Percentiles rank a stretch among this genome's conserved stretches.
These are phyloP conservation scores for Solanum tacnaense DNA, from an alignment of 257 asterid genomes.

Conservation along the genomic window DNA sequence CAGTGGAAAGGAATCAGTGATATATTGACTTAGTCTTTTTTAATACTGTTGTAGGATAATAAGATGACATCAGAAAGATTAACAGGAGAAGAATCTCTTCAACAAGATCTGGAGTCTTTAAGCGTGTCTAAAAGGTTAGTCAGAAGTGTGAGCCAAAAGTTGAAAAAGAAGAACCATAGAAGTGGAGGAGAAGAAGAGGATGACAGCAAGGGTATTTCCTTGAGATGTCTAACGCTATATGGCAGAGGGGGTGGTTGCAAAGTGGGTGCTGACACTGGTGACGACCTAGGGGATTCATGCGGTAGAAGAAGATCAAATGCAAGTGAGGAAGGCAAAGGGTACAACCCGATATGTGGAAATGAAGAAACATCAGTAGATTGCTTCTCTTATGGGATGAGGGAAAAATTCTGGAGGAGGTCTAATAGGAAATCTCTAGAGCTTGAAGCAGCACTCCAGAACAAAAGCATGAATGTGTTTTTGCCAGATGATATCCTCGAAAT, in stretches of 20 bases:
- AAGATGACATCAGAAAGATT: slow-evolving; percentile 34
- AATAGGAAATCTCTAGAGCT: slow-evolving; percentile 19
- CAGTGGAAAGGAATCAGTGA: neutral
- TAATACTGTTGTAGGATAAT: slow-evolving; percentile 7
- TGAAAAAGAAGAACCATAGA: slow-evolving; percentile 49
- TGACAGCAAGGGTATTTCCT: slow-evolving; percentile 41
- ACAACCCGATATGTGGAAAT: slow-evolving; percentile 29
- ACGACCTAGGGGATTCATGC: slow-evolving; percentile 44
- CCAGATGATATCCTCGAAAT: slow-evolving; percentile 89
- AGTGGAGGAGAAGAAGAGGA: slow-evolving; percentile 46
- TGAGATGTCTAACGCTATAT: slow-evolving; percentile 67
- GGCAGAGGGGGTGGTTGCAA: slow-evolving; percentile 92
- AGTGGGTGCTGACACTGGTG: slow-evolving; percentile 81
- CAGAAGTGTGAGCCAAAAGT: slow-evolving; percentile 70
- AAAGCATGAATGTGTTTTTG: slow-evolving; percentile 45
- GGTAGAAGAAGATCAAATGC: slow-evolving; percentile 60
- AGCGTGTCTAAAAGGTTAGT: slow-evolving; percentile 61
- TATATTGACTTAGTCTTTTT: slow-evolving; percentile 2
- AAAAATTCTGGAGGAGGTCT: slow-evolving; percentile 50
- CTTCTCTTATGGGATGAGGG: slow-evolving; percentile 59
- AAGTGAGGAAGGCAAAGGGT: slow-evolving; percentile 57
- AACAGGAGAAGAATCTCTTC: slow-evolving; percentile 30
- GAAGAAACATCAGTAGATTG: slow-evolving; percentile 57
- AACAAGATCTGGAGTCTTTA: slow-evolving; percentile 43
- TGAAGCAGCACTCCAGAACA: slow-evolving; percentile 20